Base-by-base conservation (phyloP, 169 alveolate genomes). In the Nephromyces sp. region DNA sequence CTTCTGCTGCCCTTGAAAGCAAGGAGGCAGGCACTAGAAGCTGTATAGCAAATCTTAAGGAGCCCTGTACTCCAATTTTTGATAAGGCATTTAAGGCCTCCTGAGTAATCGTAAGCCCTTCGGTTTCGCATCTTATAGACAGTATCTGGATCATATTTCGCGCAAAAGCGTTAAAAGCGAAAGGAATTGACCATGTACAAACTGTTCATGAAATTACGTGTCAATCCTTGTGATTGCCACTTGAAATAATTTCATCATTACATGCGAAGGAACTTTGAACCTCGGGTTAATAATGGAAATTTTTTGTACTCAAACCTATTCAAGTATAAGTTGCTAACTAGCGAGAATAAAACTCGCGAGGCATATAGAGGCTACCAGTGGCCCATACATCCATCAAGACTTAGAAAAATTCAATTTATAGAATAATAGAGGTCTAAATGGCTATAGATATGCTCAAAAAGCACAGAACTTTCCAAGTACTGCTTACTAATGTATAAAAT, bases 91-190 rank as follows among this genome's bases (percentile, higher is more conserved):
- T 93, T 35, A 96, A 86, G 22, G 99, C 99, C 27, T 96, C 99
- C 83, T 93, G 95, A 32, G 92, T 92, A 32, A 97, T 85, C 52
- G 93, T 90, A 28, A 96, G 90, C 62, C 86, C 83, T 86, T 97
- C 99, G 1, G 98, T 93, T 21, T 92, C 92, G 27, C 98, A 97
- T 74, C 99, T 92, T 71, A 96, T 91, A n/a, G n/a, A n/a, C n/a
- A n/a, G n/a, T n/a, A n/a, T n/a, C n/a, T n/a, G n/a, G n/a, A n/a
- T n/a, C n/a, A n/a, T n/a, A n/a, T n/a, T n/a, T n/a, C n/a, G n/a
- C n/a, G n/a, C n/a, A n/a, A n/a, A n/a, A n/a, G n/a, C n/a, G n/a
- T n/a, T n/a, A n/a, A n/a, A n/a, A n/a, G n/a, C n/a, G n/a, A n/a
- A n/a, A n/a, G n/a, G n/a, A n/a, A n/a, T n/a, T n/a, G n/a, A n/a